Base-by-base conservation (phyloP, 371 early-diverging fungal genomes). In the Capillidium rhysosporum region DNA sequence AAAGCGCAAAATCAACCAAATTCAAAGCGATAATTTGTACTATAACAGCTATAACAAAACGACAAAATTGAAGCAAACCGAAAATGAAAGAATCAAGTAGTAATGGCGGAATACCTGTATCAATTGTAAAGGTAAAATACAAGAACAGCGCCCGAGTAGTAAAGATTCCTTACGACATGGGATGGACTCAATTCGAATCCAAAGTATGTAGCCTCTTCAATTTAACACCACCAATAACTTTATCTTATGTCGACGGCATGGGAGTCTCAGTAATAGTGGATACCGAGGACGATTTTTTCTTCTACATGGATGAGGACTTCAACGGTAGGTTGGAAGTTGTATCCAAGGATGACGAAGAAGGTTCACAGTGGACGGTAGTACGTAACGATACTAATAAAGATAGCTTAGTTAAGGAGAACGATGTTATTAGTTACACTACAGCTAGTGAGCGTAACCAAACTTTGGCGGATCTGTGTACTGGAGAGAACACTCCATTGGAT, bases 181-280 rank as follows among this genome's bases (percentile, higher is more conserved):
- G 23, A 23, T 47, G 47, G 47, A 7, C n/a, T 25, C 24, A 47
- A 8, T 47, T 47, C 25, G 47, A 47, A 25, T 5, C 24, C 5
- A 47, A 47, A 25, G 26, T 47, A 3, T 47, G 47, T 47, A 7
- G 24, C 5, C 26, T 47, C 9, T 47, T 47, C 26, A 25, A 8
- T 25, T 18, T 47, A 26, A 18, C 20, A 3, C 47, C 47, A 8
- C 47, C 47, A 12, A 12, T 47, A 12, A 23, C 23, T 9, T 18
- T 23, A 12, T 12, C 24, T 18, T 47, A 47, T 47, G 25, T 18
- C 10, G 47, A 47, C 26, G 23, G 26, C 18, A 47, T 47, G 47
- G 47, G 47, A 9, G 26, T 47, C 0, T 47, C 47, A 26, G 47
- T 47, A 18, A 47, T 47, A 23, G 47, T 47, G 4, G 47, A 47